A percentile compares a stretch with the other conserved stretches of the same genome.
These are phyloP conservation scores for Orbilia javanica DNA, from an alignment of 2,329 filamentous ascomycete species.

Conservation along the genomic window DNA sequence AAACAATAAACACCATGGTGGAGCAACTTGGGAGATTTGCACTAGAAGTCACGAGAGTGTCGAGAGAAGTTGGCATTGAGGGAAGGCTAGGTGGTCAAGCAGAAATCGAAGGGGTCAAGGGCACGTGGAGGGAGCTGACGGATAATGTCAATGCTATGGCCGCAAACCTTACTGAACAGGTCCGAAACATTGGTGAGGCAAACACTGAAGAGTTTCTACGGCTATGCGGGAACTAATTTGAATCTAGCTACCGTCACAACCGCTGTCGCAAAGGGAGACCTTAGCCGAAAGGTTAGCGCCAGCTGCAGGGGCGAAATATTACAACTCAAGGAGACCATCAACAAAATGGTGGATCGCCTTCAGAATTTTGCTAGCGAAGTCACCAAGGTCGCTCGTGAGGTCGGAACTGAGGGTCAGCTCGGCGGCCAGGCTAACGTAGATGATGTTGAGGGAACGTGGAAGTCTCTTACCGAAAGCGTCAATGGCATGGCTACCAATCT, in stretches of 20 bases:
- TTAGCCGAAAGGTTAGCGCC: slow-evolving; percentile 96
- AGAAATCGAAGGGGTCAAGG: slow-evolving; percentile 84
- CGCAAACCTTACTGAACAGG: slow-evolving; percentile 64
- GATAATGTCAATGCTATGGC: slow-evolving; percentile 64
- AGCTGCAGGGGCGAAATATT: slow-evolving; percentile 91
- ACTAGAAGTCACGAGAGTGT: slow-evolving; percentile 84
- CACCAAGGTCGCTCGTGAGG: slow-evolving; percentile 88
- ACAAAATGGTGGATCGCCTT: slow-evolving; percentile 98
- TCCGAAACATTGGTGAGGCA: slow-evolving; percentile 62
- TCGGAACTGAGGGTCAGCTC: slow-evolving; percentile 93
- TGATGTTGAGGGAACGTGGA: slow-evolving; percentile 97
- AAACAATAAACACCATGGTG: slow-evolving; percentile 91
- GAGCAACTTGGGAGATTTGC: slow-evolving; percentile 86
- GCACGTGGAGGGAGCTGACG: slow-evolving; percentile 89
- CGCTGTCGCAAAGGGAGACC: slow-evolving; percentile 81
- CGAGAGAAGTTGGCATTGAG: slow-evolving; percentile 85
- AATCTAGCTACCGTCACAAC: slow-evolving; percentile 72
- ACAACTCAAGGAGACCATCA: slow-evolving; percentile 97
- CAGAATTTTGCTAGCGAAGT: slow-evolving; percentile 97
- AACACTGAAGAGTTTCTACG: not conserved
- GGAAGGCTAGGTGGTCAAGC: slow-evolving; percentile 85
- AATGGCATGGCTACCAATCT: slow-evolving; percentile 99
- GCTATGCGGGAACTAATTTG: slow-evolving; percentile 3
- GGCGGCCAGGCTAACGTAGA: slow-evolving; percentile 96
- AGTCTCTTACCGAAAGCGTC: slow-evolving; percentile 92